Base-by-base conservation (phyloP, 1,284 basidiomycete genomes). In the Ceratobasidium sp. region DNA sequence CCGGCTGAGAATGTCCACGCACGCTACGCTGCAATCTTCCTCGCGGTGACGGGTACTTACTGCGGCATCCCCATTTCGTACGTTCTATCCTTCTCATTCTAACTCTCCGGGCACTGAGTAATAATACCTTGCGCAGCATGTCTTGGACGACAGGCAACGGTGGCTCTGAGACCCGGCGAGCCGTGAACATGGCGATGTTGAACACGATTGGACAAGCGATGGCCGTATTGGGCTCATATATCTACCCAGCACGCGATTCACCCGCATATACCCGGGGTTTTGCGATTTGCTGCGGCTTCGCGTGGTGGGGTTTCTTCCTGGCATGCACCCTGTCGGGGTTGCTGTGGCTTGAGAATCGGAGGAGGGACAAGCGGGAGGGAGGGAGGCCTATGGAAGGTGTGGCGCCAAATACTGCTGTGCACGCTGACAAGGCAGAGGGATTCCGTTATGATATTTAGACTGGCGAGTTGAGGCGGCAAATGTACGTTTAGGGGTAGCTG, bases 141-240 rank as follows among this genome's bases (percentile, higher is more conserved):
- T 69, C 65, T 7, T 84, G 83, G 84, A 79, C 80, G 74, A 66
- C 81, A 0, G 77, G 78, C 63, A 83, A 83, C 78, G 79, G 79
- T 24, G 79, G 80, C 4, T 79, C 78, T 50, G 81, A 85, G 74
- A 79, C 79, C 22, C 83, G 84, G 75, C 77, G 84, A 63, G 84
- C 84, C 3, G 81, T 83, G 0, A 79, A 79, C 9, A 80, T 85
- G 65, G 84, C 84, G 51, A 83, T 84, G 82, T 81, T 86, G 59
- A 86, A 86, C 80, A 77, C 82, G 1, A 73, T 84, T 75, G 84
- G 83, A 17, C 84, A 85, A 77, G 84, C 83, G 74, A 79, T 86
- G 9, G 80, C 81, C 2, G 79, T 86, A 74, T 78, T 81, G 27
- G 84, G 84, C 22, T 77, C 83, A 6, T 85, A 84, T 79, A 75